Evolutionary conservation across 306 rosid species (phyloP), one percentile per base, ranked within the genome.

Genomic region (Acacia crassicarpa): DNA sequence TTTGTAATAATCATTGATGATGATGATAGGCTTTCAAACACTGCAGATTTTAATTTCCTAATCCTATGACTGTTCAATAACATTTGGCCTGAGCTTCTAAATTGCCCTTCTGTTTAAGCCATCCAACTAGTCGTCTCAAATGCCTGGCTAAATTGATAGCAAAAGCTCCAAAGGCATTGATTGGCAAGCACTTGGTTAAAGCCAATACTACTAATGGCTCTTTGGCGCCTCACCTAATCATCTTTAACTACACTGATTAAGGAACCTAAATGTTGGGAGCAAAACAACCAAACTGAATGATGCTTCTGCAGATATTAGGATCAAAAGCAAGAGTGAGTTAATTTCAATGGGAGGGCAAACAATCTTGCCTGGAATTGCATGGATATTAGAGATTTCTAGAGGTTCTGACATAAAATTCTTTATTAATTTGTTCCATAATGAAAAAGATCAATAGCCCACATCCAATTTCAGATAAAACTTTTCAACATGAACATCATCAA

Each of bases 401-500:
- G 35, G 56, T 23, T 67, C 53, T 67, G 22, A 56, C 30, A 73
- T 11, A 38, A 38, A 46, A 44, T 27, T 61, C 16, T 82, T 62
- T 33, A 59, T 74, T 67, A 58, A 49, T 74, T 78, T 75, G 53
- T 5, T 67, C 49, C 77, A 46, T 45, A 76, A 49, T 7, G 33
- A 27, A 53, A 38, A 72, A 77, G 81, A 33, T 22, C 38, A 45
- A 46, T 9, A 67, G 2, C 79, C 46, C 72, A 74, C 58, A 74
- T 22, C 67, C 72, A 45, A 71, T 23, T 56, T 40, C 22, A 77
- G 53, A 48, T 35, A 67, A 48, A 75, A 82, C 61, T 38, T 35
- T n/a, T 49, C 68, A 7, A 80, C 77, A 78, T 4, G 76, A 78
- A 68, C 48, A 78, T 59, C 75, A 81, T 68, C 59, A 32, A 67